Base-by-base conservation (phyloP, 805 yeast genomes). In the Ogataea degrootiae region DNA sequence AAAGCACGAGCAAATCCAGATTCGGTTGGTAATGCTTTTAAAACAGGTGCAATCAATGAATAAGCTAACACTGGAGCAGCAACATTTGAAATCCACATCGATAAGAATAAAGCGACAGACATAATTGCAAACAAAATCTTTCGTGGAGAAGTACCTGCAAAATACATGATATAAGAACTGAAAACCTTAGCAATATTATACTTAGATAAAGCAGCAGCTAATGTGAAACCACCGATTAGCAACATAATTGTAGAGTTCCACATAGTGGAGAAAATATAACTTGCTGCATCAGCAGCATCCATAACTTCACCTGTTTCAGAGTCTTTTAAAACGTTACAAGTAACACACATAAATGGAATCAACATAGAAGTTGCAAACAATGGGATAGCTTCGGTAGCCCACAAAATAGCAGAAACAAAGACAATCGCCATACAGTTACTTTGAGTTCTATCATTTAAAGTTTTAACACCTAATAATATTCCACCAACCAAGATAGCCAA, bases 341-440 rank as follows among this genome's bases (percentile, higher is more conserved):
- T 65, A 33, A 76, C 79, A 40, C 67, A 66, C 51, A 76, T 60
- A 38, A 76, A 66, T 22, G 81, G 81, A 16, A 76, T 73, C 44
- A 76, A 58, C 65, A 76, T 62, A 14, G 78, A 67, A 19, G 80
- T 76, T n/a, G 72, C 69, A 51, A 70, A 73, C 45, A 76, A 62
- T 16, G 81, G 81, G 17, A 76, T 60, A 6, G 79, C 77, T 57
- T 76, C 81, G 14, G 75, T 59, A 7, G 80, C 80, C 80, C 80
- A 76, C 39, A 75, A 58, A 51, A 76, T 65, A 8, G 79, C 77
- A 42, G 72, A 62, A 52, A 84, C 78, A 11, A 75, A 85, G 39
- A 83, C 76, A 23, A 83, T 69, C 6, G 87, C 87, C 73, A 83
- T 74, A 63, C 85, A 79, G 57, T 84, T 75, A 56, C 75, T 77